Base-by-base conservation (phyloP, 164 flowering plant species). In the Macadamia tetraphylla region DNA sequence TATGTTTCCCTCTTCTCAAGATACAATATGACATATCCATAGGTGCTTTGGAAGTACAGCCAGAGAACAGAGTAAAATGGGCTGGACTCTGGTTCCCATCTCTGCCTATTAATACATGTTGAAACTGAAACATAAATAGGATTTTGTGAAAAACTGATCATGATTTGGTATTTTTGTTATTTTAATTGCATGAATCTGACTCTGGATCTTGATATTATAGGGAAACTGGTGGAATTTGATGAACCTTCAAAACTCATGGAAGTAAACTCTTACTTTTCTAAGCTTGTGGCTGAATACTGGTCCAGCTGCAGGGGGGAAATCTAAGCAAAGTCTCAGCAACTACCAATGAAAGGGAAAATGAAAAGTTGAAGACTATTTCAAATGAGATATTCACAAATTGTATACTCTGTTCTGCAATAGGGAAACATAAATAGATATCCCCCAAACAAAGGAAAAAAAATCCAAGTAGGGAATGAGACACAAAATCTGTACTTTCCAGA, bases 261-360 rank as follows among this genome's bases (percentile, higher is more conserved):
- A 65, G 77, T 71, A 4, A 78, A 83, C 64, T 90, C 97, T 12
- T 81, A 78, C 31, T 88, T 88, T 58, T 76, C 94, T 17, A 88
- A 84, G 80, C 94, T 90, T 69, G 97, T 88, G 11, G 86, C 83
- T 12, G 92, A 91, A 70, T 91, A 91, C 71, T 88, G 94, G 97
- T 69, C 89, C 17, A 87, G 89, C 71, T 84, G 87, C 83, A 77
- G 78, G 43, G 76, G 76, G 80, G 65, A 77, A 70, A 40, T 79
- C 85, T 1, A 13, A 17, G 52, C 76, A 75, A 35, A 72, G 67
- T 68, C 58, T 78, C 56, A 70, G 63, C 29, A 70, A 60, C 60
- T 23, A 53, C 31, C 30, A 52, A 31, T 65, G 9, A 53, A 65
- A 29, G 52, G 29, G 30, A 35, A n/a, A 52, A 2, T 2, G 1